phyloP scores from a whole-genome alignment of 2,329 filamentous ascomycete genomes.

The Magnaporthales sp. region DNA sequence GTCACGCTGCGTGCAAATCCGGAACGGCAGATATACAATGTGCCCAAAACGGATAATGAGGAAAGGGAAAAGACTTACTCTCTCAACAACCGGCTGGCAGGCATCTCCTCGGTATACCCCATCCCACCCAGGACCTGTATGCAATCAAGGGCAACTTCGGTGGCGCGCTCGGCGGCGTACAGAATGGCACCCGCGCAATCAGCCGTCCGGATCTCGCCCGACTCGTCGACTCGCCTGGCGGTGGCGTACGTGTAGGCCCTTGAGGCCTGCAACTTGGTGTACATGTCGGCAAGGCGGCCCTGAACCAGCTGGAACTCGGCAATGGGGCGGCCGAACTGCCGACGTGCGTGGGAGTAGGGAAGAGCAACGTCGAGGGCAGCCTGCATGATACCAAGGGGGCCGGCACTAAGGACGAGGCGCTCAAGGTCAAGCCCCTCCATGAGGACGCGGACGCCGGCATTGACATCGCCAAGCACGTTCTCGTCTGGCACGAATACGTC shows the following conservation, averaged over 20 bases:
- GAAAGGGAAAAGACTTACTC: slow-evolving; percentile 37
- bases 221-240: slow-evolving; percentile 71
- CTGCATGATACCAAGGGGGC: slow-evolving; percentile 92
- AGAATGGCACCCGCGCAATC: slow-evolving; percentile 93
- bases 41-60: not conserved
- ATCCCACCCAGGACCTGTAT: slow-evolving; percentile 92
- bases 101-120: slow-evolving; percentile 94
- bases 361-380: slow-evolving; percentile 76
- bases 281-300: slow-evolving; percentile 93
- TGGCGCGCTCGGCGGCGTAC: slow-evolving; percentile 85
- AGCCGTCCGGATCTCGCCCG: slow-evolving; percentile 65
- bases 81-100: slow-evolving; percentile 74
- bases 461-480: slow-evolving; percentile 71
- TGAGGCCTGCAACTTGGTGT: slow-evolving; percentile 81
- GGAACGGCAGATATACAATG: not conserved
- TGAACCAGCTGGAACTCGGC: slow-evolving; percentile 91
- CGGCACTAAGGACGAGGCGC: slow-evolving; percentile 81
- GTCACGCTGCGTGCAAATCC: not conserved
- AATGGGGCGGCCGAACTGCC: slow-evolving; percentile 81
- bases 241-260: slow-evolving; percentile 83
- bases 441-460: slow-evolving; percentile 79
- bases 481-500: slow-evolving; percentile 79
- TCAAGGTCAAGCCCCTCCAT: slow-evolving; percentile 97
- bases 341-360: slow-evolving; percentile 81
- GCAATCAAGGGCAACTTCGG: slow-evolving; percentile 76